Percentiles rank a stretch among this genome's conserved stretches.
Conservation (phyloP, 2,329 filamentous ascomycete species). For the Alternaria sp. region DNA sequence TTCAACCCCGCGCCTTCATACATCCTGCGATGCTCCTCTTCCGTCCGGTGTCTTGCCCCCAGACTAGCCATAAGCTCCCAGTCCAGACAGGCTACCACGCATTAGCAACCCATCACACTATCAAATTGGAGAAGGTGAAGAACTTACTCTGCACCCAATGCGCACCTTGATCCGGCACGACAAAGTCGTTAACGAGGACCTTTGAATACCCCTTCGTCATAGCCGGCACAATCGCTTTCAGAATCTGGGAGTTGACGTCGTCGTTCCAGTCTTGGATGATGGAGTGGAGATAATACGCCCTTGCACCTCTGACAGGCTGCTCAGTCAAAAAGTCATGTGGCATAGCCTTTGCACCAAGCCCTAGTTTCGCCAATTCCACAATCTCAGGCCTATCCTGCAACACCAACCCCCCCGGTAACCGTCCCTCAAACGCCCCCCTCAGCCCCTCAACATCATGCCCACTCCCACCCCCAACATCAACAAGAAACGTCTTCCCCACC, state of each 20-base stretch:
- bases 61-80: constrained; percentile 34
- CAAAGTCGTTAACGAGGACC: constrained; percentile 35
- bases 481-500: constrained; percentile 21
- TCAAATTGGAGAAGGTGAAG: not conserved
- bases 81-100: constrained; percentile 21
- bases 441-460: constrained; percentile 34
- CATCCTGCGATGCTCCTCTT: constrained; percentile 25
- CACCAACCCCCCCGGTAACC: constrained; percentile 25
- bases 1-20: constrained; percentile 28
- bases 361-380: constrained; percentile 22
- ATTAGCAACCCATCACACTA: not conserved
- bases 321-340: constrained; percentile 44
- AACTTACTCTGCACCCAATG: constrained; percentile 33
- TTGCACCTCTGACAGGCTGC: constrained; percentile 42
- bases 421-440: constrained; percentile 17
- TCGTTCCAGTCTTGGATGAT: constrained; percentile 43
- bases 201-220: constrained; percentile 40
- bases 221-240: constrained; percentile 30
- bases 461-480: constrained; percentile 32
- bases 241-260: constrained; percentile 25
- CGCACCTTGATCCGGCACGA: constrained; percentile 31
- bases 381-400: constrained; percentile 34
- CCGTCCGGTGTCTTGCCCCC: constrained; percentile 31
- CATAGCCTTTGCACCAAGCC: constrained; percentile 36
- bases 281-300: constrained; percentile 36